Evolutionary conservation across 2,329 filamentous ascomycete species (phyloP).

Genomic region (Calonectria leucothoes): DNA sequence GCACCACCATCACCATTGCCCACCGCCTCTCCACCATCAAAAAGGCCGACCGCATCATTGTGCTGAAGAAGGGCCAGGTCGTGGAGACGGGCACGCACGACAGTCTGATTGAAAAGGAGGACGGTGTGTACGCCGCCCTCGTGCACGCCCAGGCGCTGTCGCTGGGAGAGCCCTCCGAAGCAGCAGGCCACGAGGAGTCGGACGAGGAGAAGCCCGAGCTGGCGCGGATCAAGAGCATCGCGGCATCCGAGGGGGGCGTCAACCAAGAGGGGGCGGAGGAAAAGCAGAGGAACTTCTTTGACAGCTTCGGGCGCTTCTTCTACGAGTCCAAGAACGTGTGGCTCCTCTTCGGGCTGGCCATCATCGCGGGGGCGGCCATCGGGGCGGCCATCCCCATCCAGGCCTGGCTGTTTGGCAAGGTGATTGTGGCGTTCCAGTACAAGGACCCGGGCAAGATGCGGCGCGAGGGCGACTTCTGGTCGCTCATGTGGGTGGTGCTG

Average conservation of each 20-base stretch:
- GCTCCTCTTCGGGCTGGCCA: slow-evolving; percentile 61
- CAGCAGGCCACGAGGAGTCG: slow-evolving; percentile 45
- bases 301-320: slow-evolving; percentile 67
- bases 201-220: slow-evolving; percentile 56
- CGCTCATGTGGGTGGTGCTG: slow-evolving; percentile 73
- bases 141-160: slow-evolving; percentile 73
- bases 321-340: slow-evolving; percentile 66
- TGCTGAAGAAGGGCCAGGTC: slow-evolving; percentile 77
- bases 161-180: slow-evolving; percentile 59
- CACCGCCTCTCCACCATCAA: slow-evolving; percentile 81
- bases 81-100: slow-evolving; percentile 83
- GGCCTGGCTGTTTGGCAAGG: slow-evolving; percentile 66
- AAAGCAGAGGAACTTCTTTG: slow-evolving; percentile 57
- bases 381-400: slow-evolving; percentile 61
- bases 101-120: slow-evolving; percentile 69
- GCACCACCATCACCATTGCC: slow-evolving; percentile 80
- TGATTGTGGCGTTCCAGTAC: slow-evolving; percentile 63
- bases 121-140: slow-evolving; percentile 74
- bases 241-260: slow-evolving; percentile 47
- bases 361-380: slow-evolving; percentile 58
- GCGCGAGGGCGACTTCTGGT: slow-evolving; percentile 68
- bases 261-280: slow-evolving; percentile 38
- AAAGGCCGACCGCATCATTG: slow-evolving; percentile 82
- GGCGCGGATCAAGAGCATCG: slow-evolving; percentile 58
- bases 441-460: slow-evolving; percentile 48